These are phyloP conservation scores for Cyclotella choctawhatcheeana DNA, from an alignment of 108 stramenopile species.

Conservation along the genomic window DNA sequence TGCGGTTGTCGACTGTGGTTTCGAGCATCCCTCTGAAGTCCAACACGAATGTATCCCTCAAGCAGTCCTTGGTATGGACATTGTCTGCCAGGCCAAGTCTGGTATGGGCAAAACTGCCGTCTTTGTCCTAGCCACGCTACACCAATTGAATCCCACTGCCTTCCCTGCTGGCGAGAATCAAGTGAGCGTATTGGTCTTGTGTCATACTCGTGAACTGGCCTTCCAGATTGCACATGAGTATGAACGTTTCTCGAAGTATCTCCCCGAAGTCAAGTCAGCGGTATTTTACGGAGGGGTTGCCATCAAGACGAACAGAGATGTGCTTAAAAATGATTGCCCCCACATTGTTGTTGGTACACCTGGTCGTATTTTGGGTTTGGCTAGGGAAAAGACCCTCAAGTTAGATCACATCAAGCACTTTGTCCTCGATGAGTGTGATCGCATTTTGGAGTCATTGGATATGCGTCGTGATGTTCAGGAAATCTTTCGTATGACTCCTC, in stretches of 20 bases:
- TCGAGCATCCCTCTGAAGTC: constrained; percentile 97
- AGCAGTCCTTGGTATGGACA: constrained; percentile 94
- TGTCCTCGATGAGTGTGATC: constrained; percentile 99
- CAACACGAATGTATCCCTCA: constrained; percentile 99
- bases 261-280: constrained; percentile 97
- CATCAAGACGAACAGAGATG: constrained; percentile 99
- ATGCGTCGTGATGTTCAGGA: constrained; percentile 97
- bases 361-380: constrained; percentile 97
- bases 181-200: constrained; percentile 73
- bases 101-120: constrained; percentile 99
- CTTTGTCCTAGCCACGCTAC: too few species aligned
- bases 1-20: constrained; percentile 99
- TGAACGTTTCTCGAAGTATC: too few species aligned
- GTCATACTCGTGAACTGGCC: constrained; percentile 98
- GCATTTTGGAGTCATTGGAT: constrained; percentile 96
- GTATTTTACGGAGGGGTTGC: constrained; percentile 97
- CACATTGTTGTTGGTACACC: constrained; percentile 97
- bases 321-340: constrained; percentile 94
- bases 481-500: constrained; percentile 86
- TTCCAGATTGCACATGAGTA: constrained; percentile 98
- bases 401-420: constrained; percentile 95
- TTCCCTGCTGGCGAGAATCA: background rate
- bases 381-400: constrained; percentile 95
- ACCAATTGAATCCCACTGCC: background rate
- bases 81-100: constrained; percentile 96